Conservation (phyloP, 768 basidiomycete genomes). For the Xerocomus spinulosus region DNA sequence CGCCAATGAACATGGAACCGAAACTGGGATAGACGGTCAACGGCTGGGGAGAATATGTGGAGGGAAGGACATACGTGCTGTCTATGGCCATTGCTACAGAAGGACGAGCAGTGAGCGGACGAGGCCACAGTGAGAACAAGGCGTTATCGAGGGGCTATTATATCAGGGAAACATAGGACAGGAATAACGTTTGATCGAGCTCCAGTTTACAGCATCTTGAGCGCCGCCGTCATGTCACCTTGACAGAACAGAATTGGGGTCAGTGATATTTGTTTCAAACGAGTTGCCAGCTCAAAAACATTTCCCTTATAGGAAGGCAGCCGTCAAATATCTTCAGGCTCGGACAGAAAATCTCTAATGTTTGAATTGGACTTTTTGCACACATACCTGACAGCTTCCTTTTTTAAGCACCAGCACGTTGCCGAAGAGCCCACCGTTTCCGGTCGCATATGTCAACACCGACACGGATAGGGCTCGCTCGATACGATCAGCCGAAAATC, state of each 20-base stretch:
- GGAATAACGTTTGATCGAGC: background rate
- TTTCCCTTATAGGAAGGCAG: background rate
- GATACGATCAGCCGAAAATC: background rate
- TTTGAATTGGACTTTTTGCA: background rate
- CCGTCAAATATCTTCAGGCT: background rate
- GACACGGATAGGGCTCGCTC: too few relatives aligned
- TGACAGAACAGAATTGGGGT: background rate
- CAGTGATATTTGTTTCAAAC: background rate
- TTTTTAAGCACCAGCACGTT: background rate
- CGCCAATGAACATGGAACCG: conserved; percentile 49
- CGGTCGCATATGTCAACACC: too few relatives aligned
- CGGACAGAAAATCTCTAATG: background rate
- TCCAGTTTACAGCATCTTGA: background rate
- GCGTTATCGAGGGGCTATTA: background rate
- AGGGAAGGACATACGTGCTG: conserved; percentile 29
- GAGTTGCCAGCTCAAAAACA: background rate
- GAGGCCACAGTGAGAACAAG: background rate
- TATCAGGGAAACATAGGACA: background rate
- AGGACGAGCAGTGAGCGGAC: background rate
- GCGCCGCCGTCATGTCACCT: background rate
- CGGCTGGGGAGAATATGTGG: background rate
- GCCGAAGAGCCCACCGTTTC: too few relatives aligned
- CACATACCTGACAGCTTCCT: background rate
- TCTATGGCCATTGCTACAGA: conserved; percentile 21
- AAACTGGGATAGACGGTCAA: conserved; percentile 30